Conservation (phyloP, 2,329 filamentous ascomycete genomes). For the Meredithiella fracta region DNA sequence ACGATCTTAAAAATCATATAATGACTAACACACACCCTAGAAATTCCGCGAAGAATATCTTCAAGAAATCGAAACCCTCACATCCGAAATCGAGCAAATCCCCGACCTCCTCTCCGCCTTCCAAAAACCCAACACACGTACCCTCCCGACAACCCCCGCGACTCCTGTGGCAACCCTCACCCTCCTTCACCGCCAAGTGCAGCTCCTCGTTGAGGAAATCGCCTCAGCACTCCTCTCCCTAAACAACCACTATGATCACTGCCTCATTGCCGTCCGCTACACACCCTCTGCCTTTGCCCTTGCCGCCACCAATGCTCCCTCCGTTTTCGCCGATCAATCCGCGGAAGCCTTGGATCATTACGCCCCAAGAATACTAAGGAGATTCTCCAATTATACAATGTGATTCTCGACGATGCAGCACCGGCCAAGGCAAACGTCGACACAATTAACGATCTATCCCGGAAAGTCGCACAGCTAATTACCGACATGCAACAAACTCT, state of each 20-base stretch:
- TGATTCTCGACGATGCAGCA: constrained; percentile 56
- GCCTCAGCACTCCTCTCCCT: constrained; percentile 53
- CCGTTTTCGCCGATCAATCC: constrained; percentile 31
- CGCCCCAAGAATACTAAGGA: constrained; percentile 62
- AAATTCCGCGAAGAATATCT: constrained; percentile 57
- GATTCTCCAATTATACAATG: constrained; percentile 63
- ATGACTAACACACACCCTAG: constrained; percentile 9
- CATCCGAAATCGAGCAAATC: constrained; percentile 53
- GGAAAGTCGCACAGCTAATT: constrained; percentile 29
- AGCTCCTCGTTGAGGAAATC: constrained; percentile 22
- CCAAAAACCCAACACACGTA: not conserved
- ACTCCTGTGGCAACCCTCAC: constrained; percentile 17
- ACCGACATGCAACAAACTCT: constrained; percentile 61
- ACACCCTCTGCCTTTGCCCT: constrained; percentile 65
- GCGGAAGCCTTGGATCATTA: constrained; percentile 29
- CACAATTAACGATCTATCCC: constrained; percentile 46
- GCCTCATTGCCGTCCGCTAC: constrained; percentile 76
- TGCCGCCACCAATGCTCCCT: constrained; percentile 51
- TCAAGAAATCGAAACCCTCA: constrained; percentile 56
- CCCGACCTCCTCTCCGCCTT: constrained; percentile 34
- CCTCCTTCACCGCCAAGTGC: constrained; percentile 17
- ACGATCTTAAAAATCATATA: not conserved
- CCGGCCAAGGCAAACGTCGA: constrained; percentile 50
- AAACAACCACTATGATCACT: constrained; percentile 81
- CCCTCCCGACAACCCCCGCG: not conserved